phyloP scores from a whole-genome alignment of 1,139 yeast species.

The Lodderomyces parapsilosis region DNA sequence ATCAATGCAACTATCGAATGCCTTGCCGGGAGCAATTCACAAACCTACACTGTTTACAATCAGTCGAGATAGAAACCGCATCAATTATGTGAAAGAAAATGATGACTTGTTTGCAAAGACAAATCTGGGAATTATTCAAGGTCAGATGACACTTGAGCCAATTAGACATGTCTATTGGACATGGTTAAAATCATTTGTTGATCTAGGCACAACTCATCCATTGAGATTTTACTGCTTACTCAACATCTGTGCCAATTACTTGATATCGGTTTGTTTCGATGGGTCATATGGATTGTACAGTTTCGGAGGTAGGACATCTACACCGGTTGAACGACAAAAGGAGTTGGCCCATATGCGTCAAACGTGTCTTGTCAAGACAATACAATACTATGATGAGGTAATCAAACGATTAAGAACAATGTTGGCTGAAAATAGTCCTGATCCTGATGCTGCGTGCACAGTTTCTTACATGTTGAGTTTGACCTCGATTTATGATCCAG shows the following conservation, averaged over 20 bases:
- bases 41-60: background rate
- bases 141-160: conserved; percentile 28
- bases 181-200: conserved; percentile 38
- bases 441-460: conserved; percentile 36
- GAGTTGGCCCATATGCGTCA: conserved; percentile 8
- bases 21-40: background rate
- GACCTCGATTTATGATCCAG: conserved; percentile 48
- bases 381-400: conserved; percentile 38
- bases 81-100: conserved; percentile 20
- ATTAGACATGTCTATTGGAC: conserved; percentile 32
- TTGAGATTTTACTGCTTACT: conserved; percentile 40
- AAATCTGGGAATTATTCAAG: conserved; percentile 25
- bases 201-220: conserved; percentile 22
- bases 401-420: conserved; percentile 33
- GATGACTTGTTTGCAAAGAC: conserved; percentile 13
- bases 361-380: conserved; percentile 16
- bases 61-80: conserved; percentile 3
- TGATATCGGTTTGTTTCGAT: conserved; percentile 34
- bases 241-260: conserved; percentile 41
- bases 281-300: conserved; percentile 12
- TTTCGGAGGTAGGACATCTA: background rate
- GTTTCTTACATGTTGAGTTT: conserved; percentile 41
- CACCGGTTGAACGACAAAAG: conserved; percentile 3
- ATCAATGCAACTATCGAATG: background rate
- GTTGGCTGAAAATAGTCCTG: conserved; percentile 26